These are phyloP conservation scores for Cyclotella cryptica DNA, from an alignment of 108 stramenopile genomes.

Conservation along the genomic window DNA sequence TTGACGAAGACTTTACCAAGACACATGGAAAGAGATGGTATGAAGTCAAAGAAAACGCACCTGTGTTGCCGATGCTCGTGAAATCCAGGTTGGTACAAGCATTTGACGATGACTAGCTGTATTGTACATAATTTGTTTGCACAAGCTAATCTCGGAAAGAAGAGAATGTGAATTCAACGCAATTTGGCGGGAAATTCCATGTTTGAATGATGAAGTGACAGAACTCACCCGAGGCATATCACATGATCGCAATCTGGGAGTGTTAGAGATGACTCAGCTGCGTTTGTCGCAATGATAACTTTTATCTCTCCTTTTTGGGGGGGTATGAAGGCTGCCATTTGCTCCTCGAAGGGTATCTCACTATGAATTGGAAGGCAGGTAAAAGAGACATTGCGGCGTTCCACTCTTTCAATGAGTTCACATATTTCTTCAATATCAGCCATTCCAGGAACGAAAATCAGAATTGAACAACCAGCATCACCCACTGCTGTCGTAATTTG, in stretches of 20 bases:
- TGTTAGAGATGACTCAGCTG: constrained; percentile 97
- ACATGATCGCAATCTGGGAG: constrained; percentile 97
- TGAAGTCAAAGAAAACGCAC: neutral
- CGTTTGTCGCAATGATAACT: constrained; percentile 97
- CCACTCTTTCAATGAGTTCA: constrained; percentile 74
- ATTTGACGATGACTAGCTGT: constrained; percentile 73
- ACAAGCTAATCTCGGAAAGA: constrained; percentile 39
- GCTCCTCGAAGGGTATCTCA: constrained; percentile 93
- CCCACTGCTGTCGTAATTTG: constrained; percentile 65
- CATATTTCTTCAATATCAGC: constrained; percentile 89
- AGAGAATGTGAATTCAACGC: neutral
- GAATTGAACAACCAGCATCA: constrained; percentile 74
- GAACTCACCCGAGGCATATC: constrained; percentile 83
- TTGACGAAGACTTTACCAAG: too few species aligned
- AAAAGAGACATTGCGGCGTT: constrained; percentile 52
- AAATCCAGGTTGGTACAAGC: constrained; percentile 90
- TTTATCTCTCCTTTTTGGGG: constrained; percentile 78
- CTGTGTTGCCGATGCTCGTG: constrained; percentile 89
- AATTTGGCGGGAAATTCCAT: neutral
- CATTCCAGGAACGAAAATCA: constrained; percentile 98
- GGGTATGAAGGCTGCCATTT: constrained; percentile 84
- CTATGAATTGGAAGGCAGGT: constrained; percentile 91
- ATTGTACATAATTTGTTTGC: constrained; percentile 84
- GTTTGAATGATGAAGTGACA: neutral
- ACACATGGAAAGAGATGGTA: too few species aligned